phyloP scores from a whole-genome alignment of 345 rosid genomes.

The Pistacia vera region DNA sequence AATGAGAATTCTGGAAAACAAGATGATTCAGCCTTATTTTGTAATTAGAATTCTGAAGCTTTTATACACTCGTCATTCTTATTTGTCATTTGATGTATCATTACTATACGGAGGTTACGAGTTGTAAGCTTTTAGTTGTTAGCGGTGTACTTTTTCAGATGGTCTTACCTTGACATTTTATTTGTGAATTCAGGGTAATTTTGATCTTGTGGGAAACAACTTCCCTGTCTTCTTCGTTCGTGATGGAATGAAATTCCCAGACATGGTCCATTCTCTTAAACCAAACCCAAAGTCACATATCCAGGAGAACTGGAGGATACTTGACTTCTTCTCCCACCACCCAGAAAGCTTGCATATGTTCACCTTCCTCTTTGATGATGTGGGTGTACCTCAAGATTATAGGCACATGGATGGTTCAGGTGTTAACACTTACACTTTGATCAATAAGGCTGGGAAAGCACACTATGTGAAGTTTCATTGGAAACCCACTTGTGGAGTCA shows the following conservation, averaged over 20 bases:
- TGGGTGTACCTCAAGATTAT: conserved; percentile 92
- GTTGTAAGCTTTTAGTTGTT: background rate
- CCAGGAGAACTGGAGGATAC: conserved; percentile 95
- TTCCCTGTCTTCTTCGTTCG: conserved; percentile 95
- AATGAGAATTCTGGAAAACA: background rate
- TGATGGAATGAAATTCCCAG: conserved; percentile 97
- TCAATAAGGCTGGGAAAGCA: conserved; percentile 90
- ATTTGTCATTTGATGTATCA: background rate
- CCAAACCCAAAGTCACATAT: conserved; percentile 98
- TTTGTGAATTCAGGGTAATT: conserved; percentile 71
- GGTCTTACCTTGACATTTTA: background rate
- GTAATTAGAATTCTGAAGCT: background rate
- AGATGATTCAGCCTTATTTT: background rate
- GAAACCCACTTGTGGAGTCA: conserved; percentile 95
- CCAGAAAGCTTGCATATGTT: conserved; percentile 96
- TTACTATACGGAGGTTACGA: background rate
- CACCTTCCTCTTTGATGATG: conserved; percentile 83
- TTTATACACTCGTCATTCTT: background rate
- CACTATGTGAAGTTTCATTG: conserved; percentile 92
- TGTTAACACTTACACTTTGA: conserved; percentile 81
- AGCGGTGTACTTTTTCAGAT: conserved; percentile 5
- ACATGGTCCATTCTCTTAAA: conserved; percentile 87
- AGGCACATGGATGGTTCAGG: conserved; percentile 96
- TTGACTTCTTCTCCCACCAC: conserved; percentile 93
- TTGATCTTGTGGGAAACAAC: conserved; percentile 99